These are phyloP conservation scores for Boletus rubescentipes DNA, from an alignment of 768 basidiomycete genomes.

Conservation along the genomic window DNA sequence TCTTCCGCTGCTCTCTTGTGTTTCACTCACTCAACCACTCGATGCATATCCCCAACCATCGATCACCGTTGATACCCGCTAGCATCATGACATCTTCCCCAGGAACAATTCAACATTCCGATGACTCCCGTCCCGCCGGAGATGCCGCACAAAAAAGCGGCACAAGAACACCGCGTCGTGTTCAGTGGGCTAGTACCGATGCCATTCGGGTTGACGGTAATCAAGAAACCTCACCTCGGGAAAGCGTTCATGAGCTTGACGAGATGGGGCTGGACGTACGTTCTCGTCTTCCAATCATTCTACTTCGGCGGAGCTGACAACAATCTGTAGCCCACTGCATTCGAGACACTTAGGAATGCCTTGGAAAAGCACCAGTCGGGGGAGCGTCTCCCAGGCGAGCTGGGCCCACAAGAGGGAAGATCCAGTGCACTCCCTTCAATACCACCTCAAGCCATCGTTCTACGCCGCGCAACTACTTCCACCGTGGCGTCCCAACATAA, in stretches of 20 bases:
- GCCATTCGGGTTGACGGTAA: constrained; percentile 10
- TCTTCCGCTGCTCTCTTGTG: neutral
- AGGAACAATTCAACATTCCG: neutral
- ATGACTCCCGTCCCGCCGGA: constrained; percentile 16
- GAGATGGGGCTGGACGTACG: constrained; percentile 55
- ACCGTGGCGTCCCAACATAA: neutral
- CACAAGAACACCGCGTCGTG: constrained; percentile 48
- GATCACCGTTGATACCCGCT: constrained; percentile 7
- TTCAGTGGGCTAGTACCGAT: constrained; percentile 49
- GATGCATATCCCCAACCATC: neutral
- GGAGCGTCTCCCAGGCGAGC: constrained; percentile 3
- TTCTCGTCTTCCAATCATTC: neutral
- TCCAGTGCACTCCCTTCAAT: constrained; percentile 6
- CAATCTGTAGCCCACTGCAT: constrained; percentile 42
- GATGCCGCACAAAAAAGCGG: constrained; percentile 26
- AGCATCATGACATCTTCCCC: constrained; percentile 21
- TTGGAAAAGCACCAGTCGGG: constrained; percentile 49
- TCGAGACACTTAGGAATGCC: constrained; percentile 48
- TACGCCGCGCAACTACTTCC: constrained; percentile 7
- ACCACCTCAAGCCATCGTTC: constrained; percentile 7
- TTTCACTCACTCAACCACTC: neutral
- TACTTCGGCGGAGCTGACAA: neutral
- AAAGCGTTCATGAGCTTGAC: constrained; percentile 45
- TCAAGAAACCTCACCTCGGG: constrained; percentile 5
- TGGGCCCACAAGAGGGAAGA: neutral